Percentiles rank a stretch among this genome's conserved stretches.
Evolutionary conservation across 2,329 filamentous ascomycete species (phyloP).

Genomic region (Orbilia brochopaga): DNA sequence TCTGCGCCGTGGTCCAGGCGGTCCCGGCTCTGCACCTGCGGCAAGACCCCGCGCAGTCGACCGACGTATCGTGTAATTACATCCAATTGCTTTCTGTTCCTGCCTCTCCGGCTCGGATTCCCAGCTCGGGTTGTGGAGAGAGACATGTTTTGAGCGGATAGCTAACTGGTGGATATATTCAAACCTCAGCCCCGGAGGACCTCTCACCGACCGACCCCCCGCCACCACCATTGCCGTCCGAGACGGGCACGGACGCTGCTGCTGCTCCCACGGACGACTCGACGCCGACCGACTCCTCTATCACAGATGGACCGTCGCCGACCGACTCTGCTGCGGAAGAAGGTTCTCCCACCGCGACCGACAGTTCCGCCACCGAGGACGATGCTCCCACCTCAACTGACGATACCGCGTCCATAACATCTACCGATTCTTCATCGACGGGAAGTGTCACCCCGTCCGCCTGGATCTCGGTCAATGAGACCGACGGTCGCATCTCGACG

Average conservation of each 20-base stretch:
- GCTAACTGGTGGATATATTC: not conserved
- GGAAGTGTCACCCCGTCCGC: conserved; percentile 18
- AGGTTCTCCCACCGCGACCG: not conserved
- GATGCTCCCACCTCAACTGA: conserved; percentile 14
- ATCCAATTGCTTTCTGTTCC: not conserved
- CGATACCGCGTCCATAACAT: conserved; percentile 18
- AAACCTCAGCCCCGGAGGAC: conserved; percentile 20
- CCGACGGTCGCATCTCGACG: conserved; percentile 40
- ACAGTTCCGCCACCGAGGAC: conserved; percentile 12
- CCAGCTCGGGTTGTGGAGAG: not conserved
- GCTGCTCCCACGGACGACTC: not conserved
- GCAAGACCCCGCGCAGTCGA: conserved; percentile 29
- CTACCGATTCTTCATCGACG: conserved; percentile 20
- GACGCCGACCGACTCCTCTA: conserved; percentile 1
- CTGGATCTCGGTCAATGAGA: conserved; percentile 48
- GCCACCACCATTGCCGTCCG: conserved; percentile 19
- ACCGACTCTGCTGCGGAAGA: conserved; percentile 17
- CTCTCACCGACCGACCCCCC: conserved; percentile 14
- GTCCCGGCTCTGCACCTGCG: conserved; percentile 29
- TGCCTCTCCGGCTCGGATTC: conserved; percentile 7
- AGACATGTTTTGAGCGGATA: not conserved
- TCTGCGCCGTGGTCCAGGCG: conserved; percentile 45
- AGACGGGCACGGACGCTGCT: conserved; percentile 5
- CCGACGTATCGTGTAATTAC: conserved; percentile 27
- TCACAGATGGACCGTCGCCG: not conserved